Base-by-base conservation (phyloP, 1,139 yeast genomes). In the Blastobotrys ciferrii region DNA sequence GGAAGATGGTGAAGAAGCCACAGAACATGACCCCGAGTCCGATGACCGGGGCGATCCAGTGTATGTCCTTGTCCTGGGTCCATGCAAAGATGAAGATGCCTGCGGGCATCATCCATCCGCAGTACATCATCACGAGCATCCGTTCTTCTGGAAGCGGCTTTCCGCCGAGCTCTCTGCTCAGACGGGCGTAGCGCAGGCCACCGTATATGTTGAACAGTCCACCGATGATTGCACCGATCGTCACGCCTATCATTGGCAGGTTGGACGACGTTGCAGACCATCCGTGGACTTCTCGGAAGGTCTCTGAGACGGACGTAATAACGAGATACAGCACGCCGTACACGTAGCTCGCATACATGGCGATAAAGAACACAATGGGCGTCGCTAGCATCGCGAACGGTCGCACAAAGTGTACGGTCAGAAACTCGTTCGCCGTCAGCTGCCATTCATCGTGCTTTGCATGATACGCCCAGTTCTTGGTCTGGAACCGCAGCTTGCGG, bases 51-150 rank as follows among this genome's bases (percentile, higher is more conserved):
- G 77, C 86, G 51, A 85, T 77, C 94, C 94, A 87, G 62, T 81
- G 91, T 9, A 84, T 69, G n/a, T 69, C 53, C 0, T 69, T 55
- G 55, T 74, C 73, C 37, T 65, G 55, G 0, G 92, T 80, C 92
- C 95, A 87, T 2, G 87, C 94, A 60, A 86, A 77, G 65, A 88
- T 77, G 68, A 87, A 83, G 41, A 86, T 71, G 0, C 92, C 86
- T 12, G 77, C 70, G 0, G 95, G 94, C 62, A 84, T 70, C 37
- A 69, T 54, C 73, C 74, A 71, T 4, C 70, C 71, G 20, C 60
- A 49, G 19, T 60, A 48, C 70, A 77, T 75, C 62, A 83, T 72
- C 7, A 79, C 68, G 11, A 78, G 79, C 38, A 84, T 66, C 50
- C 87, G 74, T 49, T 74, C 76, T 58, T 85, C 92, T 0, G 92